Evolutionary conservation across 192 early-diverging fungal genomes (phyloP).

Genomic region (Coemansia sp.): DNA sequence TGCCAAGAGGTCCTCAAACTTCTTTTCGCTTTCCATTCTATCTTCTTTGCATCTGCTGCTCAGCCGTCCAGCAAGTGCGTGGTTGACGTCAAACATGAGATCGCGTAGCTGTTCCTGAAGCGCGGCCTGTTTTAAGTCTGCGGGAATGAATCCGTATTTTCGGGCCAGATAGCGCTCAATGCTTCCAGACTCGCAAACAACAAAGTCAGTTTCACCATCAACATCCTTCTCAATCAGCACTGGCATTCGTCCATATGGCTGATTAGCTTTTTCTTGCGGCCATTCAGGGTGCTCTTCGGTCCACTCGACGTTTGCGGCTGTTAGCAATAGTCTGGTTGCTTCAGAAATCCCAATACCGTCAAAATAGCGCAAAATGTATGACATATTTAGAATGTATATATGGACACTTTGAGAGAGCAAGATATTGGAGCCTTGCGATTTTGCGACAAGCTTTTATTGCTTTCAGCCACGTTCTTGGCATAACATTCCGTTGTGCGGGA

Average conservation of each 20-base stretch:
- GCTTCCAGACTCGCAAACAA: slow-evolving; percentile 45
- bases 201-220: slow-evolving; percentile 30
- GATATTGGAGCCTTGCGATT: neutral
- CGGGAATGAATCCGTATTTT: slow-evolving; percentile 44
- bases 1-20: slow-evolving; percentile 13
- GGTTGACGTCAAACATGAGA: slow-evolving; percentile 13
- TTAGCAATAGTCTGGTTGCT: slow-evolving; percentile 44
- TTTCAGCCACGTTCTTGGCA: too few species aligned
- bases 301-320: slow-evolving; percentile 41
- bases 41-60: slow-evolving; percentile 4
- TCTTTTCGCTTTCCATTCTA: neutral
- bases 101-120: slow-evolving; percentile 45
- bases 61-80: neutral
- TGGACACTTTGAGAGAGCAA: neutral
- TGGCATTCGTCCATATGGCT: slow-evolving; percentile 57
- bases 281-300: slow-evolving; percentile 53
- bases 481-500: too few species aligned
- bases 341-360: slow-evolving; percentile 29
- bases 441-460: neutral
- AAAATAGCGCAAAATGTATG: slow-evolving; percentile 47
- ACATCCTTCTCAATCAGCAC: slow-evolving; percentile 52
- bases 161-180: slow-evolving; percentile 59
- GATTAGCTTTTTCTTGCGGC: slow-evolving; percentile 51
- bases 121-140: slow-evolving; percentile 37
- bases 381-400: neutral